Evolutionary conservation across 208 protist genomes (phyloP).

Genomic region (Trypanosoma conorhini): DNA sequence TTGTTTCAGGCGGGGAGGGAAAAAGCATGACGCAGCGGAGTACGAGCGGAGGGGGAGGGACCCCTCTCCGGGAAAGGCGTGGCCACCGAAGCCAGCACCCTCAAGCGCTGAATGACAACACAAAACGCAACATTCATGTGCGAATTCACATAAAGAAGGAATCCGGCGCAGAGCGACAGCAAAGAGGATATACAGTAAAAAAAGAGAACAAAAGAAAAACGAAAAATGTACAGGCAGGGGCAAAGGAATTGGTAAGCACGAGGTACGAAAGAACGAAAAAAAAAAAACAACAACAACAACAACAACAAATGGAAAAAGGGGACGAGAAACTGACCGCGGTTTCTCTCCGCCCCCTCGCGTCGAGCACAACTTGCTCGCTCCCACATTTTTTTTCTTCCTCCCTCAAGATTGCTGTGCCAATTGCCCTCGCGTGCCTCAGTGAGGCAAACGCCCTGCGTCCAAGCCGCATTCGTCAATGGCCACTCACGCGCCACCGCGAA

Average conservation of each 20-base stretch:
- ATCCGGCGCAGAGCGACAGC: too few species aligned
- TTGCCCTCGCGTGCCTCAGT: neutral
- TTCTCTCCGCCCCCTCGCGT: neutral
- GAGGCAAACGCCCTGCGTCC: neutral
- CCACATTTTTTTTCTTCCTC: slow-evolving; percentile 7
- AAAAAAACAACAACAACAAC: neutral
- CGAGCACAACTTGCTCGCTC: neutral
- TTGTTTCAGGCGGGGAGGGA: neutral
- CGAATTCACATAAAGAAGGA: too few species aligned
- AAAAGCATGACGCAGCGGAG: neutral
- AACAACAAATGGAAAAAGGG: slow-evolving; percentile 2
- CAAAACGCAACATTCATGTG: neutral
- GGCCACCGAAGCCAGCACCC: neutral
- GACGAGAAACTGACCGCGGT: slow-evolving; percentile 1
- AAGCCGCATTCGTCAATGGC: neutral
- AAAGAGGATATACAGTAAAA: too few species aligned
- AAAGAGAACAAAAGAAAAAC: too few species aligned
- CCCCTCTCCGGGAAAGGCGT: neutral
- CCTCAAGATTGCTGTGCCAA: neutral
- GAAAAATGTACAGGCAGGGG: too few species aligned
- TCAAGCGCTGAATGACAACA: neutral
- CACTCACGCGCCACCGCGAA: too few species aligned
- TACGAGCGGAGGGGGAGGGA: neutral
- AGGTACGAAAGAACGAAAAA: neutral
- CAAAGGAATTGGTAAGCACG: too few species aligned